Evolutionary conservation across 306 rosid genomes (phyloP).

Genomic region (Begonia loranthoides): DNA sequence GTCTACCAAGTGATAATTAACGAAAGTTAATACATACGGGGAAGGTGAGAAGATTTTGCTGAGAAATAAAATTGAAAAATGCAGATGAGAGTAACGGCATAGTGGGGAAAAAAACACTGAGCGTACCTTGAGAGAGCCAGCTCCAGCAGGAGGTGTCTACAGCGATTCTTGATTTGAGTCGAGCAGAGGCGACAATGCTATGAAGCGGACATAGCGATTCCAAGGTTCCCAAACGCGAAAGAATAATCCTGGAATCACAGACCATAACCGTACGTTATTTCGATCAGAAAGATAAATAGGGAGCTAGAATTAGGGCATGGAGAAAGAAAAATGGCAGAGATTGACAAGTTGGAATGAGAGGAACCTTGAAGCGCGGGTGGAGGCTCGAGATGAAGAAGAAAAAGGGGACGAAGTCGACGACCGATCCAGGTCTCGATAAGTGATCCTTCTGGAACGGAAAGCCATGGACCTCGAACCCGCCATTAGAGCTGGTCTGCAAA

Average conservation of each 20-base stretch:
- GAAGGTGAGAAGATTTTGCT: background rate
- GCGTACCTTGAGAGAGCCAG: constrained; percentile 66
- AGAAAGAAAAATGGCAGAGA: background rate
- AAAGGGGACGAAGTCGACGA: constrained; percentile 16
- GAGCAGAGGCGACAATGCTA: constrained; percentile 67
- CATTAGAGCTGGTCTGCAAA: constrained; percentile 53
- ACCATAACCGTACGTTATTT: background rate
- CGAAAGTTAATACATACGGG: background rate
- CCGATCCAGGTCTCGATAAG: constrained; percentile 20
- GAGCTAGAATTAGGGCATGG: no score
- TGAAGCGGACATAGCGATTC: constrained; percentile 86
- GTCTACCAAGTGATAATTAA: constrained; percentile 15
- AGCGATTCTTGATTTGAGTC: constrained; percentile 75
- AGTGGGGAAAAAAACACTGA: background rate
- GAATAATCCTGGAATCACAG: constrained; percentile 27
- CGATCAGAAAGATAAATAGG: no score
- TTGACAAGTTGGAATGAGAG: background rate
- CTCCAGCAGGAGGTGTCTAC: constrained; percentile 69
- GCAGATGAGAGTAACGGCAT: constrained; percentile 1
- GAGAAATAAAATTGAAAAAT: constrained; percentile 1
- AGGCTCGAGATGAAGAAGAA: constrained; percentile 27
- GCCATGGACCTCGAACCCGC: constrained; percentile 37
- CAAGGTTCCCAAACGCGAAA: constrained; percentile 42
- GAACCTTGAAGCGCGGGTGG: constrained; percentile 48
- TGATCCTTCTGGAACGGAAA: constrained; percentile 31